These are phyloP conservation scores for Wickerhamiella siamensis DNA, from an alignment of 805 yeast genomes.

Conservation along the genomic window DNA sequence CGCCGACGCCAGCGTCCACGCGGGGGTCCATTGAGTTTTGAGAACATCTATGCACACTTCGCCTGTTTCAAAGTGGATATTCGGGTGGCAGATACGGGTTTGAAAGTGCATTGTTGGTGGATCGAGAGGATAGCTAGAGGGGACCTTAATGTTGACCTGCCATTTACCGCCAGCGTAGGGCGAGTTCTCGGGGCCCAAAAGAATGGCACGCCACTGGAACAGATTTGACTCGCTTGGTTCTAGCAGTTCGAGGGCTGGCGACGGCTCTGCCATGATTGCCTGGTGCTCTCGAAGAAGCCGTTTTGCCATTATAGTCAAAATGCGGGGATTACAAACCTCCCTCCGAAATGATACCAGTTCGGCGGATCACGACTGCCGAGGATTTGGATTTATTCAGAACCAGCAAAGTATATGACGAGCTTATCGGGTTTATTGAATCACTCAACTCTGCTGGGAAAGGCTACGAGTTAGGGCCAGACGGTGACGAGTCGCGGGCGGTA, in stretches of 20 bases:
- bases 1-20: constrained; percentile 28
- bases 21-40: constrained; percentile 27
- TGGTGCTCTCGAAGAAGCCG: constrained; percentile 21
- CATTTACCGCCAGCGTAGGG: constrained; percentile 37
- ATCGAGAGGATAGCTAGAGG: constrained; percentile 31
- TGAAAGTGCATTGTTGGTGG: constrained; percentile 36
- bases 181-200: constrained; percentile 28
- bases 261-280: constrained; percentile 16
- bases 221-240: constrained; percentile 18
- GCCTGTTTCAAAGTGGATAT: constrained; percentile 27
- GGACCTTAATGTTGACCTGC: constrained; percentile 30
- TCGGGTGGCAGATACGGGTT: constrained; percentile 26
- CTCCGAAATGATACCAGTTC: constrained; percentile 7
- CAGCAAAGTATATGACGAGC: constrained; percentile 35
- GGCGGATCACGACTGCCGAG: constrained; percentile 37
- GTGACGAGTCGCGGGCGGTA: constrained; percentile 23
- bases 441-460: constrained; percentile 58
- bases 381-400: constrained; percentile 52
- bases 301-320: constrained; percentile 8
- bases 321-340: neutral
- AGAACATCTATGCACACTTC: constrained; percentile 28
- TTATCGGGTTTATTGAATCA: constrained; percentile 40
- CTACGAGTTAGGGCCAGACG: constrained; percentile 35
- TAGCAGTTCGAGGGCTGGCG: constrained; percentile 20
- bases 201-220: constrained; percentile 20